Base-by-base conservation (phyloP, 2,329 filamentous ascomycete genomes). In the Colletotrichum cordylinicola region DNA sequence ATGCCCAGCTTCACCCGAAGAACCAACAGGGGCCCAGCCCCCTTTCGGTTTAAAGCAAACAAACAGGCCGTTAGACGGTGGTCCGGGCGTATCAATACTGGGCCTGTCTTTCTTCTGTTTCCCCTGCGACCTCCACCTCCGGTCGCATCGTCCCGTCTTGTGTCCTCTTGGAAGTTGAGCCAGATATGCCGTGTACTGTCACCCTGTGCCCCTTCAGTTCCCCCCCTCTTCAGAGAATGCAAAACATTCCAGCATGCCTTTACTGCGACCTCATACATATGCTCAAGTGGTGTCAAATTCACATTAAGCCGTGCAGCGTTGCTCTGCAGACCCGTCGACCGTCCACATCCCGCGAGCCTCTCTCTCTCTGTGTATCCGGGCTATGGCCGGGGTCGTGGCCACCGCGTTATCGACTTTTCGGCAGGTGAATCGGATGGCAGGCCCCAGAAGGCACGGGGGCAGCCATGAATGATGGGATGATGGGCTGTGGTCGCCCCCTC, bases 391-490 rank as follows among this genome's bases (percentile, higher is more conserved):
- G 60, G 27, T 12, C 3, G 55, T 52, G 29, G 43, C 43, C 43
- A 61, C 48, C 37, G 39, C 58, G 74, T 74, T 70, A 70, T 76
- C 71, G 65, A 67, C 65, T 75, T 67, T 76, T 74, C 52, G 60
- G 71, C 74, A 74, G 66, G 66, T 75, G 31, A 70, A 39, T 70
- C 60, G 60, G 58, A 68, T 24, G 21, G 33, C n/a, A 33, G 35
- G 8, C 33, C 58, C 37, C 43, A 21, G 43, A 71, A 16, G 21
- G 12, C 29, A 48, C 21, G 69, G 58, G 39, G 33, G 43, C 43
- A 39, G 31, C 62, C 39, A 43, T 74, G 52, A 70, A 62, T 39
- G 58, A 68, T 31, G 56, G 43, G 29, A 69, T 24, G 35, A 69
- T 31, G 21, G 35, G 18, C 33, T 18, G 8, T 35, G n/a, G 27